Conservation (phyloP, 306 rosid genomes). For the Vigna reflexopilosa region DNA sequence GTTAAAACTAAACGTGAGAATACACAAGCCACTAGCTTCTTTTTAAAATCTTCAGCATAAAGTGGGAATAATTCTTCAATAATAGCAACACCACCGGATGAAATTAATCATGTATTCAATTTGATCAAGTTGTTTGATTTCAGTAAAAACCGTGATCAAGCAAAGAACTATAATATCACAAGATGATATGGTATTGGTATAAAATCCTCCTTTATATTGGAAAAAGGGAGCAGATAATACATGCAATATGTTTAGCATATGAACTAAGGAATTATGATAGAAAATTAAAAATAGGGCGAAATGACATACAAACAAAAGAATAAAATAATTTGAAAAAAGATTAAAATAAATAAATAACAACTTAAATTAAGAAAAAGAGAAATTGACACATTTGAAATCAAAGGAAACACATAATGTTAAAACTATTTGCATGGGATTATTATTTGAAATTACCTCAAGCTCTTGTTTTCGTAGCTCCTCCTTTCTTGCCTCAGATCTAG, state of each 20-base stretch:
- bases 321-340: conserved; percentile 29
- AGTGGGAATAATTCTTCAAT: conserved; percentile 4
- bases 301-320: conserved; percentile 19
- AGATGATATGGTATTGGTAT: background rate
- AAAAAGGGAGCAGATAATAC: conserved; percentile 31
- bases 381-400: conserved; percentile 13
- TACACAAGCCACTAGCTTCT: background rate
- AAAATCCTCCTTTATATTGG: conserved; percentile 24
- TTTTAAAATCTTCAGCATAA: conserved; percentile 15
- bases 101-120: conserved; percentile 14
- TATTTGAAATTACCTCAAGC: conserved; percentile 64
- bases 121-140: background rate
- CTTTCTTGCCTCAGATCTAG: conserved; percentile 94
- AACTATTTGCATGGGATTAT: background rate
- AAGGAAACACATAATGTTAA: conserved; percentile 8
- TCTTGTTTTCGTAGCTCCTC: conserved; percentile 86
- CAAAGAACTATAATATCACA: conserved; percentile 17
- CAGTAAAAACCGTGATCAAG: background rate
- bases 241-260: background rate
- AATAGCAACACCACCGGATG: background rate
- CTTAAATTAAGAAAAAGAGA: background rate
- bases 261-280: conserved; percentile 28
- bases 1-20: conserved; percentile 11
- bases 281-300: background rate
- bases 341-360: background rate